Base-by-base conservation (phyloP, 768 basidiomycete species). In the Lentinula lateritia region DNA sequence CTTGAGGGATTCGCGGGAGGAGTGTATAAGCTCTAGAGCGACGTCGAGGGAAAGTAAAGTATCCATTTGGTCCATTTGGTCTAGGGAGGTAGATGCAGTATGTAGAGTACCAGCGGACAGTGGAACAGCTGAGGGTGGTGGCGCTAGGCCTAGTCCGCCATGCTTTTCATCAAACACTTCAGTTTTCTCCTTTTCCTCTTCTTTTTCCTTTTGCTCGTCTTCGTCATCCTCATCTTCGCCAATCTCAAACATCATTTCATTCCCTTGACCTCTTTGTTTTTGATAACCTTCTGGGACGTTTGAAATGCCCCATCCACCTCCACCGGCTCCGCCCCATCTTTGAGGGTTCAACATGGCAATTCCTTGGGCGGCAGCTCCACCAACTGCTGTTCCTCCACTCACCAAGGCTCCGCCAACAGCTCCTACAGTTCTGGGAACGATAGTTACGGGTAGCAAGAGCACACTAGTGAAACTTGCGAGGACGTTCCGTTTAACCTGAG, bases 391-490 rank as follows among this genome's bases (percentile, higher is more conserved):
- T 0, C 89, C 86, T 3, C 90, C 90, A 0, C 88, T 87, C 54
- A 86, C 82, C 36, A 88, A 73, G 0, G 81, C 87, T 12, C 83
- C 87, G 15, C 58, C 58, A 6, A 60, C 36, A 28, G 50, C 50
- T 7, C 41, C 50, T 7, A 90, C 87, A 3, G 80, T 85, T 13
- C 91, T 86, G 0, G 96, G 96, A 2, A 98, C 95, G 70, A 98
- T 96, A 1, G 95, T 97, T 16, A 99, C 97, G 0, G 97, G 96
- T 0, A 98, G 78, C 0, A 98, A 77, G 6, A 99, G 85, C 1
- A 93, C 83, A 63, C 92, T 88, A 2, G 92, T 91, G 72, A 99
- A 98, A 0, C 93, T 92, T 0, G 93, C 89, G 1, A 98, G 81
- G 7, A 98, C 92, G 66, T 90, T 97, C 45, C 93, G 87, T 69